These are phyloP conservation scores for Diaporthe nobilis DNA, from an alignment of 2,329 filamentous ascomycete species.

Conservation along the genomic window DNA sequence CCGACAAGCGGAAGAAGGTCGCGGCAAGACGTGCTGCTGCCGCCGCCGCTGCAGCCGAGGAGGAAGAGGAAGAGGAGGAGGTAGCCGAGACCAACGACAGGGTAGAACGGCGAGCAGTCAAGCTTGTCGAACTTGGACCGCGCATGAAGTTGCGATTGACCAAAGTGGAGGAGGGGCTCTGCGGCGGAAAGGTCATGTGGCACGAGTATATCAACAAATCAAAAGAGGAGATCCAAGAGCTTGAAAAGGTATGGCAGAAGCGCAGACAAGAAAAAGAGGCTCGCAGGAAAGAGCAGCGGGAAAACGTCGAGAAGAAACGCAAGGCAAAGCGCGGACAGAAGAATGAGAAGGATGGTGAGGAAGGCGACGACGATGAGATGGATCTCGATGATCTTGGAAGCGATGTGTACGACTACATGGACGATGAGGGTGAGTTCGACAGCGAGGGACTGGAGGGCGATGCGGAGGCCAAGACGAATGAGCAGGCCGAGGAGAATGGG, in stretches of 20 bases:
- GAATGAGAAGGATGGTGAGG: constrained; percentile 57
- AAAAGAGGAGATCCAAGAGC: constrained; percentile 79
- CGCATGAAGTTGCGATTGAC: constrained; percentile 90
- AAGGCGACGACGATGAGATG: constrained; percentile 51
- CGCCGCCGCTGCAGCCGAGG: constrained; percentile 58
- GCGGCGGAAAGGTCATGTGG: constrained; percentile 94
- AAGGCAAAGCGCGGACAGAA: constrained; percentile 55
- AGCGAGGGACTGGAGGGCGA: constrained; percentile 66
- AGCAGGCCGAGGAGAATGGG: constrained; percentile 63
- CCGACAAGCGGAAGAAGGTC: constrained; percentile 73
- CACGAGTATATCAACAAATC: constrained; percentile 94
- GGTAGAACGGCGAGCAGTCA: constrained; percentile 89
- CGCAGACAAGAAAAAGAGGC: constrained; percentile 85
- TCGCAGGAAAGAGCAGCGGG: constrained; percentile 85
- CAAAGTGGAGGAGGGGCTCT: constrained; percentile 96
- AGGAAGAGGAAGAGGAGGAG: constrained; percentile 59
- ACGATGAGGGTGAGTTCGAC: constrained; percentile 65
- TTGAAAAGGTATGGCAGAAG: constrained; percentile 88
- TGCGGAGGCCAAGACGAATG: constrained; percentile 64
- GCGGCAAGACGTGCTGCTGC: constrained; percentile 65
- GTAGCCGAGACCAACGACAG: constrained; percentile 58
- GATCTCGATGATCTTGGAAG: constrained; percentile 55
- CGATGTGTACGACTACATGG: constrained; percentile 54
- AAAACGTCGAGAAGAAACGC: constrained; percentile 90
- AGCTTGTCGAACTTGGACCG: constrained; percentile 92